Base-by-base conservation (phyloP, 106 monocot genomes). In the Phalaenopsis aphrodite region DNA sequence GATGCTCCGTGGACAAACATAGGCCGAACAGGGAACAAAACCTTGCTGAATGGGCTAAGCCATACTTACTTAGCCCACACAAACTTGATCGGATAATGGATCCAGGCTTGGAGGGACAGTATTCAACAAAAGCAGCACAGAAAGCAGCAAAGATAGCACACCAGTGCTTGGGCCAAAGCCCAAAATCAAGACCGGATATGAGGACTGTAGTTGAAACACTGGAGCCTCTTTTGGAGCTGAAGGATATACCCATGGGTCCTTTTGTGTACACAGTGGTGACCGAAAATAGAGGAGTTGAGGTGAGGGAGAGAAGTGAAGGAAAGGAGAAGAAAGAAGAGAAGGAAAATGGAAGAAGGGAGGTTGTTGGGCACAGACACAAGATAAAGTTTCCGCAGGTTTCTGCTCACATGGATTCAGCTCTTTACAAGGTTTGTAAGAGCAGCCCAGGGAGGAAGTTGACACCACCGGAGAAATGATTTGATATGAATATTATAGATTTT, bases 41-140 rank as follows among this genome's bases (percentile, higher is more conserved):
- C 79, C 83, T 94, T 0, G 94, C 91, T 0, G 85, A 87, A 19
- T 94, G 91, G 89, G 91, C 93, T 8, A 72, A 77, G 75, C 91
- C 89, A 18, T 83, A 36, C 39, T 38, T 94, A 10, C 86, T 75
- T 16, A 83, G 84, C 23, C 38, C 84, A 2, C 78, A 86, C 9
- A 91, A 81, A 76, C 24, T 94, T 19, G 46, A 58, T 77, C 79
- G 81, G 30, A 86, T 94, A 52, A 86, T 94, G 75, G 93, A 94
- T 56, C 89, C 85, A 4, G 79, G 47, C 9, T 82, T 94, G 6
- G 91, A 94, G 14, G 89, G 87, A 2, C 84, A 86, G 75, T 94
- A 88, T 64, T 93, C 93, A 9, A 65, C 21, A 55, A 85, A 81
- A 72, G 91, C 82, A 6, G 89, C 89, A 5, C 80, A 87, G 73